These are phyloP conservation scores for Filobasidium floriforme DNA, from an alignment of 768 basidiomycete genomes.

Conservation along the genomic window DNA sequence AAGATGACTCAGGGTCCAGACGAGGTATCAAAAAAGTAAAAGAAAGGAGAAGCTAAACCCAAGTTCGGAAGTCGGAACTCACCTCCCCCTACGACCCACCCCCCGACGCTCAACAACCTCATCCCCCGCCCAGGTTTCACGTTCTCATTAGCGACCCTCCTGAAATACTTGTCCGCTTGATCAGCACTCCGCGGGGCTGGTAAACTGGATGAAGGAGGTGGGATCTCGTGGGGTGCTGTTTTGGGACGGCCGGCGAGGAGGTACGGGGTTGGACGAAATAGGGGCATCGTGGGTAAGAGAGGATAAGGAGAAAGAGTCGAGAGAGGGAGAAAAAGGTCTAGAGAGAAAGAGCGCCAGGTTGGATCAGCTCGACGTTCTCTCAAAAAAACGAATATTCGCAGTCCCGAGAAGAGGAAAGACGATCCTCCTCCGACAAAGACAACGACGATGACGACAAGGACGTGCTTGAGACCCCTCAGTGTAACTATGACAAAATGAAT, in stretches of 20 bases:
- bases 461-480: constrained; percentile 10
- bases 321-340: too few relatives aligned
- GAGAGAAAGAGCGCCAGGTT: too few relatives aligned
- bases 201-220: background rate
- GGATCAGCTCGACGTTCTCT: too few relatives aligned
- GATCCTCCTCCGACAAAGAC: too few relatives aligned
- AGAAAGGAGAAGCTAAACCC: too few relatives aligned
- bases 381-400: too few relatives aligned
- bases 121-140: constrained; percentile 10
- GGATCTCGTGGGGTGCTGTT: background rate
- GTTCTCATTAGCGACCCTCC: constrained; percentile 13
- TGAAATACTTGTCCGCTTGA: constrained; percentile 16
- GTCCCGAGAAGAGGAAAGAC: too few relatives aligned
- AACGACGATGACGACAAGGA: too few relatives aligned
- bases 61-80: too few relatives aligned
- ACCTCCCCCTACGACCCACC: constrained; percentile 17
- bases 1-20: too few relatives aligned
- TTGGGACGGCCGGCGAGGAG: constrained; percentile 1
- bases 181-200: constrained; percentile 9
- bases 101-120: constrained; percentile 18
- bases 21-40: too few relatives aligned
- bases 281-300: background rate
- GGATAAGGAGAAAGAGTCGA: too few relatives aligned
- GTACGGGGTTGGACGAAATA: background rate
- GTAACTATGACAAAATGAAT: constrained; percentile 22